These are phyloP conservation scores for Tetraselmis striata DNA, from an alignment of 139 green algal species.

Conservation along the genomic window DNA sequence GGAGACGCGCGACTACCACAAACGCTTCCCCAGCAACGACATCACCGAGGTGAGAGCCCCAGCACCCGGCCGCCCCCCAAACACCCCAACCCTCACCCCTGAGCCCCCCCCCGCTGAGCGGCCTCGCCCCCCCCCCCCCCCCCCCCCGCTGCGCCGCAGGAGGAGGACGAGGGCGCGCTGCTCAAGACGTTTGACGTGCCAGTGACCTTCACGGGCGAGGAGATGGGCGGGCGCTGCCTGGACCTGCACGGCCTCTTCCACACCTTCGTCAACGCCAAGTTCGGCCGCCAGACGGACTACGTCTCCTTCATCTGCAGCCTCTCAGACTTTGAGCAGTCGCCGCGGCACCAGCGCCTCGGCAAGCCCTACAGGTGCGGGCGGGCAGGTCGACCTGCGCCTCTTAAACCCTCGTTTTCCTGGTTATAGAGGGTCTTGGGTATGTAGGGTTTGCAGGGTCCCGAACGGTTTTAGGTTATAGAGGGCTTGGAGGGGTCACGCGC, in stretches of 20 bases:
- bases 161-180: constrained; percentile 51
- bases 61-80: neutral
- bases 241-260: constrained; percentile 81
- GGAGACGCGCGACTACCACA: constrained; percentile 81
- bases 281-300: constrained; percentile 65
- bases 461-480: too few relatives aligned
- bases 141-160: constrained; percentile 16
- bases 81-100: too few relatives aligned
- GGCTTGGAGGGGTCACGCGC: too few relatives aligned
- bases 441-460: too few relatives aligned
- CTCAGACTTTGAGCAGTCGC: constrained; percentile 38
- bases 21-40: constrained; percentile 55
- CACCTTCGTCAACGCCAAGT: constrained; percentile 76
- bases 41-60: constrained; percentile 51
- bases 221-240: constrained; percentile 79
- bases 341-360: constrained; percentile 24
- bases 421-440: too few relatives aligned
- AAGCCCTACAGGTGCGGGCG: constrained; percentile 49
- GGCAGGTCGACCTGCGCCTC: too few relatives aligned
- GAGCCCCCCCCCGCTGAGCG: too few relatives aligned
- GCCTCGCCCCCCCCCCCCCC: neutral
- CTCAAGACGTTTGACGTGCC: constrained; percentile 39
- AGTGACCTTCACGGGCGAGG: constrained; percentile 81
- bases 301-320: constrained; percentile 57
- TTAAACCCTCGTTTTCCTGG: too few relatives aligned